A percentile compares a stretch with the other conserved stretches of the same genome.
Conservation (phyloP, 2,329 filamentous ascomycete genomes). For the Orbilia oligospora region DNA sequence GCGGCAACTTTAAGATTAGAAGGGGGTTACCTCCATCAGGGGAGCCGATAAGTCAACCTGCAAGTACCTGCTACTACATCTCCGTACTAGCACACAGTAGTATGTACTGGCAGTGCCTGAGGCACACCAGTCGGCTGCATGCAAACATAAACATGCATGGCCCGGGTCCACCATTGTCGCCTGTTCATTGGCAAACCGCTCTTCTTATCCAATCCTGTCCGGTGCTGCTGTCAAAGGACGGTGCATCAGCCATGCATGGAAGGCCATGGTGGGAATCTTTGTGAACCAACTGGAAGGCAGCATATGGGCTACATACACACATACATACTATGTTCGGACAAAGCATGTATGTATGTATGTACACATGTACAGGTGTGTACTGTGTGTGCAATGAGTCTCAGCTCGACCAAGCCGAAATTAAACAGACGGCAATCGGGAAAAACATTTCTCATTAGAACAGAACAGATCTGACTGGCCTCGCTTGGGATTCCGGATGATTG, state of each 20-base stretch:
- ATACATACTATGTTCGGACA: too few relatives aligned
- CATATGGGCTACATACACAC: too few relatives aligned
- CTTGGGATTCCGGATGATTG: constrained; percentile 46
- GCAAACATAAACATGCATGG: constrained; percentile 36
- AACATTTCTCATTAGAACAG: constrained; percentile 29
- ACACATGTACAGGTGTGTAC: too few relatives aligned
- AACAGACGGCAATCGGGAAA: constrained; percentile 52
- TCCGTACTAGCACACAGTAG: too few relatives aligned
- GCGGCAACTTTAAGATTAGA: constrained; percentile 61
- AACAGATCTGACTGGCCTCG: constrained; percentile 39
- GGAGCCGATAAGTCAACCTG: constrained; percentile 25
- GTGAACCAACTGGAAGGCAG: constrained; percentile 7
- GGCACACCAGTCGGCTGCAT: constrained; percentile 29
- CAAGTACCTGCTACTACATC: too few relatives aligned
- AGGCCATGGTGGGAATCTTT: constrained; percentile 2
- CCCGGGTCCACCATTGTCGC: constrained; percentile 3
- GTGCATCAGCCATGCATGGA: constrained; percentile 22
- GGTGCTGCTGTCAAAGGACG: constrained; percentile 10
- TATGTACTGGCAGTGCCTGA: constrained; percentile 21
- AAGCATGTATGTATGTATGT: too few relatives aligned
- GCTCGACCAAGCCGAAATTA: constrained; percentile 48
- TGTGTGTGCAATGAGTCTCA: constrained; percentile 11
- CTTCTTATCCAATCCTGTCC: neutral
- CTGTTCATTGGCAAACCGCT: constrained; percentile 34
- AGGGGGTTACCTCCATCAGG: constrained; percentile 50